Base-by-base conservation (phyloP, 2,329 filamentous ascomycete genomes). In the Cordyceps cateniannulata region DNA sequence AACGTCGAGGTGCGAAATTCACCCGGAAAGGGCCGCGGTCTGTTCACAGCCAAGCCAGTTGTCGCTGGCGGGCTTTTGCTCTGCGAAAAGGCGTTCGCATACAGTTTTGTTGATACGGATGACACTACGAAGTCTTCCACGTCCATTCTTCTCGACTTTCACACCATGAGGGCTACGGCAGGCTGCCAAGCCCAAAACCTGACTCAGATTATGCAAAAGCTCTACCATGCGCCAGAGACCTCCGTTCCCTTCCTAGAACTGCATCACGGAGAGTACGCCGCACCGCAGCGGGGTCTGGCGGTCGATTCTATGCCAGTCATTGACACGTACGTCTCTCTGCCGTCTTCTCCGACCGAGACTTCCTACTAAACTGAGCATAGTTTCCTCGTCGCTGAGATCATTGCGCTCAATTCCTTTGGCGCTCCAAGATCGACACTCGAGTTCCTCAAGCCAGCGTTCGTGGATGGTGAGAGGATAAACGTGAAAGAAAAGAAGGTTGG, bases 51-150 rank as follows among this genome's bases (percentile, higher is more conserved):
- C 20, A 48, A 47, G 20, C 8, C 44, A 6, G 27, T 57, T 12
- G n/a, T 20, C n/a, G 44, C 29, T 10, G 54, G 54, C n/a, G 54
- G 48, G 20, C 20, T 49, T 9, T 20, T 57, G 12, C 6, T 57
- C 7, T 57, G 54, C 25, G 54, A 57, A 14, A 57, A 57, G 18
- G 54, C 54, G 5, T 57, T 57, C 16, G n/a, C 42, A 18, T 56
- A 47, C 42, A 35, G 42, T 32, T 18, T 22, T 35, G 8, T 2
- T 18, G 53, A 32, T 20, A 22, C 10, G n/a, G 25, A 24, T 25
- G 52, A 24, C 22, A 27, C 2, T 25, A 42, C 10, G n/a, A 4
- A 35, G 32, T 35, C 32, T 35, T 35, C 32, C 32, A 9, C 14
- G 16, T 20, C 22, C 20, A 0, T 47, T 5, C 29, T 22, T 22